Conservation (phyloP, 495 filamentous ascomycete species). For the Penicillium robsamsonii region DNA sequence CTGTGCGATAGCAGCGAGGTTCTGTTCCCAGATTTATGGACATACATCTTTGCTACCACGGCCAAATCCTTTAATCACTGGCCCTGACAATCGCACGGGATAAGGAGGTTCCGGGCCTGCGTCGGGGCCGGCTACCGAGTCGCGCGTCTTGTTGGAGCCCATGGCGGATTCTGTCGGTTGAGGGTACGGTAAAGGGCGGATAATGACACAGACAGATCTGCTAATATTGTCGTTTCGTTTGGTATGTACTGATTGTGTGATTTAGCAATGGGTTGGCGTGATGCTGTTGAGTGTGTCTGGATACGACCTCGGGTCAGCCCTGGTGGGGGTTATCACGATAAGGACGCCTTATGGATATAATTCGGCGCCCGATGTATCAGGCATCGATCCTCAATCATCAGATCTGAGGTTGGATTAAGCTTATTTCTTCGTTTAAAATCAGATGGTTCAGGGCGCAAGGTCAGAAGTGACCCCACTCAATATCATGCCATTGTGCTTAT, state of each 20-base stretch:
- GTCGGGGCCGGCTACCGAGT: slow-evolving; percentile 64
- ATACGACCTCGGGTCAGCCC: neutral
- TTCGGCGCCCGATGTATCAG: neutral
- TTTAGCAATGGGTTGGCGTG: neutral
- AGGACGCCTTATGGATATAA: neutral
- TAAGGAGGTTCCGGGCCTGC: slow-evolving; percentile 72
- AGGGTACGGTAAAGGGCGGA: neutral
- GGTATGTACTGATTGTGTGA: slow-evolving; percentile 1
- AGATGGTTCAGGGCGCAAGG: slow-evolving; percentile 1
- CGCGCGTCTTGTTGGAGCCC: slow-evolving; percentile 50
- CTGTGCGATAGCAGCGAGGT: neutral
- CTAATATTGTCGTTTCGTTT: neutral
- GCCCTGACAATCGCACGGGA: slow-evolving; percentile 75
- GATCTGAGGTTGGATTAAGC: neutral
- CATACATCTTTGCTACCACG: slow-evolving; percentile 82
- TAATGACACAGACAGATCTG: neutral
- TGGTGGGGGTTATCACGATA: slow-evolving; percentile 15
- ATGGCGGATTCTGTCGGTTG: slow-evolving; percentile 23
- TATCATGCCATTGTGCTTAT: slow-evolving; percentile 27
- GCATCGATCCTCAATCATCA: neutral
- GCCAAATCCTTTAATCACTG: slow-evolving; percentile 90
- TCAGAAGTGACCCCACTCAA: slow-evolving; percentile 10
- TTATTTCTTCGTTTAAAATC: neutral
- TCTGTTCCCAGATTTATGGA: neutral
- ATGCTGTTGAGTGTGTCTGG: neutral